These are phyloP conservation scores for Pythium insidiosum DNA, from an alignment of 352 stramenopile species.

Conservation along the genomic window DNA sequence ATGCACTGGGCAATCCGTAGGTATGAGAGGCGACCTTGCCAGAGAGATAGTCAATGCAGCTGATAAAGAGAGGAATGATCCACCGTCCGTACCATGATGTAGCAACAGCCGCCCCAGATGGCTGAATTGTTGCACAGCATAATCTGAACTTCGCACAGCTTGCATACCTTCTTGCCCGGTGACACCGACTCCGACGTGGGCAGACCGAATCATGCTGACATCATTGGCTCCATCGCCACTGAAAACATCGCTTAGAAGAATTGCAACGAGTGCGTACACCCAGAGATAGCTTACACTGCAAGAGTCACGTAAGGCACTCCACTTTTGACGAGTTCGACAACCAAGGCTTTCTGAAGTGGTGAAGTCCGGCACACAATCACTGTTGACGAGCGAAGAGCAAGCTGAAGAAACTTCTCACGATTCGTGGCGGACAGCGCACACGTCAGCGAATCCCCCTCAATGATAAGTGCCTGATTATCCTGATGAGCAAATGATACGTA, in stretches of 20 bases:
- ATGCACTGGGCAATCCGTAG: constrained; percentile 92
- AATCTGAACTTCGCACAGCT: constrained; percentile 72
- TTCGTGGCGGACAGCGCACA: constrained; percentile 45
- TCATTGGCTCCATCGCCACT: constrained; percentile 99
- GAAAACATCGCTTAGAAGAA: constrained; percentile 5
- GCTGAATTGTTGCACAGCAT: constrained; percentile 78
- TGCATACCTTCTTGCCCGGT: constrained; percentile 95
- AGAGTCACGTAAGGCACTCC: constrained; percentile 82
- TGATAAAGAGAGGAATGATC: too few species aligned
- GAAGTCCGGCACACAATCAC: constrained; percentile 87
- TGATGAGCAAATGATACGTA: constrained; percentile 4
- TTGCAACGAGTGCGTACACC: too few species aligned
- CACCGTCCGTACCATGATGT: constrained; percentile 38
- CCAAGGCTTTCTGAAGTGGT: constrained; percentile 84
- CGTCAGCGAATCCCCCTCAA: constrained; percentile 57
- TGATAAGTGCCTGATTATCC: constrained; percentile 59
- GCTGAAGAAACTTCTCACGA: constrained; percentile 53
- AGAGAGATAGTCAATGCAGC: too few species aligned
- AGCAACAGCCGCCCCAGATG: constrained; percentile 66
- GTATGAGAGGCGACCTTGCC: constrained; percentile 92
- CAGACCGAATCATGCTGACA: constrained; percentile 98
- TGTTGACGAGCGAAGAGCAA: constrained; percentile 64
- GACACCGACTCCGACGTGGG: constrained; percentile 97
- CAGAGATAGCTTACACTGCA: constrained; percentile 92
- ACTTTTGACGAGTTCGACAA: constrained; percentile 92